A percentile compares a stretch with the other conserved stretches of the same genome.
These are phyloP conservation scores for Backusella tarrabulga DNA, from an alignment of 192 early-diverging fungal genomes.

Conservation along the genomic window DNA sequence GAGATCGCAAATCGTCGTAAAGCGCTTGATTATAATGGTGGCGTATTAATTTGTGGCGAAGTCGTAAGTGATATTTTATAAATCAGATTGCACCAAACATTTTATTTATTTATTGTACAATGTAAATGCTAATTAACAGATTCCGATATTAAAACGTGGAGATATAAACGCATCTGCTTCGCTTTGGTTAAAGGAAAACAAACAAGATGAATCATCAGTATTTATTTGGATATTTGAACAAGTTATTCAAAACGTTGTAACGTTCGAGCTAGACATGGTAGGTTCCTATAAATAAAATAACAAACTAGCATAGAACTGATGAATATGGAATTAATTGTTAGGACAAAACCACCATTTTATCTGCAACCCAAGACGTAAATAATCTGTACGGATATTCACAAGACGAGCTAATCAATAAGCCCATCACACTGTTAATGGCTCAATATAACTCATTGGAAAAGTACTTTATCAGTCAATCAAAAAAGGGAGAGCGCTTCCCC, in stretches of 20 bases:
- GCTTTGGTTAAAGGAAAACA: constrained; percentile 61
- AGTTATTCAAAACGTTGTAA: constrained; percentile 42
- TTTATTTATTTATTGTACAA: not conserved
- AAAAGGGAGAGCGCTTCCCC: constrained; percentile 53
- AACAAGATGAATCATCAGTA: constrained; percentile 41
- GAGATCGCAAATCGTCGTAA: not conserved
- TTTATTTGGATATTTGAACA: constrained; percentile 68
- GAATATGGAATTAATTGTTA: not conserved
- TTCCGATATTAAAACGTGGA: constrained; percentile 57
- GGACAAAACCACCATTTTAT: constrained; percentile 43
- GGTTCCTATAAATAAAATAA: not conserved
- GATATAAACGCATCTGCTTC: constrained; percentile 51
- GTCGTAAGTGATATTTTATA: constrained; percentile 20
- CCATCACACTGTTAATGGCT: not conserved
- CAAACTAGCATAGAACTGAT: not conserved
- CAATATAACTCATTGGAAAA: constrained; percentile 20
- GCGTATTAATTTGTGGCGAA: constrained; percentile 30
- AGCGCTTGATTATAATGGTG: constrained; percentile 3
- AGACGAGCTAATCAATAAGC: constrained; percentile 37
- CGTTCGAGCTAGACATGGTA: constrained; percentile 1
- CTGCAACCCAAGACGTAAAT: constrained; percentile 40
- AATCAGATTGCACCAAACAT: not conserved
- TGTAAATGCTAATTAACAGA: constrained; percentile 26
- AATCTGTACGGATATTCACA: constrained; percentile 48
- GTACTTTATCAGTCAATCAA: constrained; percentile 53